phyloP scores from a whole-genome alignment of 306 rosid species.

The Calophaca sinica region DNA sequence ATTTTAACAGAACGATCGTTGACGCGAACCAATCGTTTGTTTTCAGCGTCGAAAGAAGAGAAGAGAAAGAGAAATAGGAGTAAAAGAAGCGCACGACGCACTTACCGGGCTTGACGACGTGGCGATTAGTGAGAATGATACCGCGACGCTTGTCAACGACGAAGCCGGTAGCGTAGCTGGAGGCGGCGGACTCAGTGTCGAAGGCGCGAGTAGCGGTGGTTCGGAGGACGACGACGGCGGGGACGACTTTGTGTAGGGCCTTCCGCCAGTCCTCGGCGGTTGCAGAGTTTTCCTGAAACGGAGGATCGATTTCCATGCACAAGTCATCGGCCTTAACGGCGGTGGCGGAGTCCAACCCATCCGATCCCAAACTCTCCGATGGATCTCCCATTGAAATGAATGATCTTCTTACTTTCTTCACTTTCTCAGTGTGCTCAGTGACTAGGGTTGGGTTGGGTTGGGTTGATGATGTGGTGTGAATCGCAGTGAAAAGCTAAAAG shows the following conservation, averaged over 20 bases:
- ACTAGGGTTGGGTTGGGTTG: background rate
- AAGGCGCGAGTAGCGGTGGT: constrained; percentile 88
- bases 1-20: constrained; percentile 25
- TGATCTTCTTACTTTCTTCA: background rate
- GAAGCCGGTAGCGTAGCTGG: constrained; percentile 91
- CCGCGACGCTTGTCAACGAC: constrained; percentile 94
- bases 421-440: background rate
- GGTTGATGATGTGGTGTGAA: background rate
- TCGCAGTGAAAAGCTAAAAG: background rate
- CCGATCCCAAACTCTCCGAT: constrained; percentile 64
- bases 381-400: constrained; percentile 68
- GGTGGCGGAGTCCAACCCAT: constrained; percentile 51
- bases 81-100: background rate
- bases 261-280: constrained; percentile 94
- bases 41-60: too few relatives aligned
- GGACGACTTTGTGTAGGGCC: constrained; percentile 83
- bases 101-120: constrained; percentile 93
- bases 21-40: background rate
- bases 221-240: constrained; percentile 88
- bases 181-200: constrained; percentile 91
- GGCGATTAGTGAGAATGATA: constrained; percentile 94
- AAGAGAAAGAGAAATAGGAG: background rate
- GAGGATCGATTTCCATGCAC: constrained; percentile 90
- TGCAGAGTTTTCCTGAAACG: constrained; percentile 68
- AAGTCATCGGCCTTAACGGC: constrained; percentile 59